Evolutionary conservation across 306 rosid species (phyloP).

Genomic region (Rosa lucieae): DNA sequence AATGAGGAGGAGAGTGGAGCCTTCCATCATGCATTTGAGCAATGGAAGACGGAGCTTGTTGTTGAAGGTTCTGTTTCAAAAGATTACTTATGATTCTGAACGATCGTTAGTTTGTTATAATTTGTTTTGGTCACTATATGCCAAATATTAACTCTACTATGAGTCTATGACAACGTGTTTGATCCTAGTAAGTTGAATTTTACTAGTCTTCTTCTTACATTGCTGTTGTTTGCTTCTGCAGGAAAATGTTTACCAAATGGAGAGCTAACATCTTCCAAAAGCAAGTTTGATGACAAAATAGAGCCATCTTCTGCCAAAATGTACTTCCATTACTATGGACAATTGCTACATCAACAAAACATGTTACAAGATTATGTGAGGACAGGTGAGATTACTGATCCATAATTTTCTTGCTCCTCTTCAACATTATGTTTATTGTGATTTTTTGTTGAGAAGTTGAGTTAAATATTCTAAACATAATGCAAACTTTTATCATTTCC

Average conservation of each 20-base stretch:
- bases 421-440: not conserved
- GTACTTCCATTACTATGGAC: constrained; percentile 98
- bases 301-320: constrained; percentile 92
- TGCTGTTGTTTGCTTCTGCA: constrained; percentile 26
- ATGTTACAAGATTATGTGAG: constrained; percentile 97
- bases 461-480: not conserved
- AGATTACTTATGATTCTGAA: constrained; percentile 6
- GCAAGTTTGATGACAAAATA: constrained; percentile 92
- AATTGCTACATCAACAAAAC: constrained; percentile 92
- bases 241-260: constrained; percentile 63
- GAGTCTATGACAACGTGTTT: not conserved
- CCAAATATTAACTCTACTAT: not conserved
- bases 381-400: constrained; percentile 59
- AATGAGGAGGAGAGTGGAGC: constrained; percentile 71
- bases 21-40: constrained; percentile 69
- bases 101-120: not conserved
- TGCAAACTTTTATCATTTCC: not conserved
- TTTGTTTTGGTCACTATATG: not conserved
- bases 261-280: constrained; percentile 44
- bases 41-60: constrained; percentile 58
- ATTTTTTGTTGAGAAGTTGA: not conserved
- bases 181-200: not conserved
- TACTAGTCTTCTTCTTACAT: not conserved
- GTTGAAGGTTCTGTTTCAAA: constrained; percentile 60
- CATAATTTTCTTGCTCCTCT: constrained; percentile 12